Evolutionary conservation across 306 rosid genomes (phyloP).

Genomic region (Fragaria ananassa): DNA sequence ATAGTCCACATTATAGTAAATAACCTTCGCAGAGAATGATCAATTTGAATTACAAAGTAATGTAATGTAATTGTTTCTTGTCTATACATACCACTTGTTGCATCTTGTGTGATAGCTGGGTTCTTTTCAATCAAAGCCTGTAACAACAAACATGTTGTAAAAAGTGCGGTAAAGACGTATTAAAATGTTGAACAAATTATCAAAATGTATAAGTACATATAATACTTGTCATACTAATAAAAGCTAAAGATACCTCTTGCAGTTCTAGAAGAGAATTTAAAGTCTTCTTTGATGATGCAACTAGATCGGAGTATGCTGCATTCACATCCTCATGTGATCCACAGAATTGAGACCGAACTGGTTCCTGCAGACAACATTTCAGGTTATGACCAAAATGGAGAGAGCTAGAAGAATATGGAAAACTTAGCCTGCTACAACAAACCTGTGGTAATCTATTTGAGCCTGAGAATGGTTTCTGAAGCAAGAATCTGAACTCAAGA

Average conservation of each 20-base stretch:
- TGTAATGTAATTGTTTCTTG: not conserved
- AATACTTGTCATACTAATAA: not conserved
- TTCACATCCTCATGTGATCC: constrained; percentile 54
- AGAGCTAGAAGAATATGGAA: constrained; percentile 7
- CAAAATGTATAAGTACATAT: not conserved
- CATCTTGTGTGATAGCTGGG: constrained; percentile 48
- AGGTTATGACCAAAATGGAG: constrained; percentile 17
- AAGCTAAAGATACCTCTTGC: constrained; percentile 52
- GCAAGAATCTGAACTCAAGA: constrained; percentile 77
- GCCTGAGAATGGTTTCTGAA: constrained; percentile 75
- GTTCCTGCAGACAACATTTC: constrained; percentile 53
- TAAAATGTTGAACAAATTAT: not conserved
- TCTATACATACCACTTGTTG: constrained; percentile 44
- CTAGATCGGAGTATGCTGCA: constrained; percentile 56
- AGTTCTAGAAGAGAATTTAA: constrained; percentile 74
- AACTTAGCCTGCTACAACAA: constrained; percentile 21
- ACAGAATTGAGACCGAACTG: constrained; percentile 57
- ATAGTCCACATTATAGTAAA: not conserved
- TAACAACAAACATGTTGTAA: constrained; percentile 16
- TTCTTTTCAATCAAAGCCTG: constrained; percentile 77
- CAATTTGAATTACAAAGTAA: not conserved
- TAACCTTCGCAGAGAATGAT: not conserved
- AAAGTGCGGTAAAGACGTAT: not conserved
- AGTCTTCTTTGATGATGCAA: constrained; percentile 64
- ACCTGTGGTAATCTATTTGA: constrained; percentile 94